Evolutionary conservation across 2,329 filamentous ascomycete genomes (phyloP), one percentile per base, ranked within the genome.

Genomic region (Calonectria pauciramosa): DNA sequence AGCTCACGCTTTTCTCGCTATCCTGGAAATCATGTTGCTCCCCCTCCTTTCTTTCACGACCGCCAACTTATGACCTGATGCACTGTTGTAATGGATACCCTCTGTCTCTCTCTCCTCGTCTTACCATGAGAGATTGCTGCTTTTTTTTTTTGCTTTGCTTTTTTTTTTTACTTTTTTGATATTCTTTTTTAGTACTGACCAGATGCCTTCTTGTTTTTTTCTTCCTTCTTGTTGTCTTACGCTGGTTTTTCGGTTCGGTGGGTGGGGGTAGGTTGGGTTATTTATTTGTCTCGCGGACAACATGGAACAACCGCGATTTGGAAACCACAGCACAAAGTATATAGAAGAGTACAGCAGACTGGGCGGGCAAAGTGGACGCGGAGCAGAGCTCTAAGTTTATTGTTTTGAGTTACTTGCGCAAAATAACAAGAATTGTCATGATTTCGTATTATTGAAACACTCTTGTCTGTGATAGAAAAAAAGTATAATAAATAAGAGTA

Each of bases 81-180:
- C 44, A 73, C 70, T 73, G 36, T 56, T 70, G 64, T 69, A 73
- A 68, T 69, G 70, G 75, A 78, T 77, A 77, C 76, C 76, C 73
- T 68, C 34, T 36, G 16, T 44, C 71, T 72, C 73, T 67, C 41
- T 49, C 71, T 72, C 69, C 63, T 41, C 52, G 26, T 56, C 60
- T 34, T 36, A 38, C 32, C 72, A 59, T 68, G 75, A 72, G 71
- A 68, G 47, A 56, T 59, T 65, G 38, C 71, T 68, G 52, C 16
- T 66, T 65, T 65, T 66, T 54, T 60, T 69, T 38, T 54, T n/a
- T n/a, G n/a, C n/a, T n/a, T n/a, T n/a, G n/a, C n/a, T n/a, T 41
- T 28, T 63, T 16, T 38, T 60, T 60, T 26, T 36, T 23, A 20
- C 16, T 44, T n/a, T 16, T 47, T 65, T 65, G 56, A 63, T 63